Percentiles rank a stretch among this genome's conserved stretches.
These are phyloP conservation scores for Nicotiana paniculata DNA, from an alignment of 257 asterid species.

Conservation along the genomic window DNA sequence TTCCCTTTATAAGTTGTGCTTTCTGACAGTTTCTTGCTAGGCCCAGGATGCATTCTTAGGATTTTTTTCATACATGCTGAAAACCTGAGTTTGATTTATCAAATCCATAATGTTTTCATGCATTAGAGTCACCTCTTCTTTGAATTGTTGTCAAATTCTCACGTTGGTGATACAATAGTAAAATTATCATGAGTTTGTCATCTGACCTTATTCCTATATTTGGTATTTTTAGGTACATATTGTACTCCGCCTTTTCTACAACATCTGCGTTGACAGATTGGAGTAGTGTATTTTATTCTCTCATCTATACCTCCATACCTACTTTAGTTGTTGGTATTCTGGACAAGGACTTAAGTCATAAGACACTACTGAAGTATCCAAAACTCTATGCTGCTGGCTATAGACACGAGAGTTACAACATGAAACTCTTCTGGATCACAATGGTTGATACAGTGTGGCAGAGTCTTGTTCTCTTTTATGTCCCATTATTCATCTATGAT, in stretches of 20 bases:
- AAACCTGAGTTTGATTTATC: background rate
- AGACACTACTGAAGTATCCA: slow-evolving; percentile 78
- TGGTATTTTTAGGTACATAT: slow-evolving; percentile 59
- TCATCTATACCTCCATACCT: slow-evolving; percentile 88
- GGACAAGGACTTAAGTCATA: slow-evolving; percentile 86
- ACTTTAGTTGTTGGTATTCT: slow-evolving; percentile 90
- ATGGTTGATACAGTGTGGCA: slow-evolving; percentile 97
- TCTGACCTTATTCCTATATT: slow-evolving; percentile 4
- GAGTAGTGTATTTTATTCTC: slow-evolving; percentile 94
- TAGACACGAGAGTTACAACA: slow-evolving; percentile 87
- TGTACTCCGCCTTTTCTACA: slow-evolving; percentile 87
- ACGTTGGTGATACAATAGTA: background rate
- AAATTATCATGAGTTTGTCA: background rate
- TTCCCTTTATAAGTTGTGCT: background rate
- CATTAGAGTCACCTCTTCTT: background rate
- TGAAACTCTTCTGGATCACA: slow-evolving; percentile 89
- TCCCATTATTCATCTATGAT: slow-evolving; percentile 61
- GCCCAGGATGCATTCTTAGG: background rate
- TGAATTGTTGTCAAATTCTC: background rate
- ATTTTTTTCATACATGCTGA: background rate
- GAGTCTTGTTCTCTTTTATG: slow-evolving; percentile 89
- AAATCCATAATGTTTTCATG: background rate
- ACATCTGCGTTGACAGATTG: slow-evolving; percentile 94
- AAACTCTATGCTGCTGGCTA: slow-evolving; percentile 92
- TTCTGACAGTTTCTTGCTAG: background rate